Conservation (phyloP, 2,329 filamentous ascomycete species). For the Penicillium sp. region DNA sequence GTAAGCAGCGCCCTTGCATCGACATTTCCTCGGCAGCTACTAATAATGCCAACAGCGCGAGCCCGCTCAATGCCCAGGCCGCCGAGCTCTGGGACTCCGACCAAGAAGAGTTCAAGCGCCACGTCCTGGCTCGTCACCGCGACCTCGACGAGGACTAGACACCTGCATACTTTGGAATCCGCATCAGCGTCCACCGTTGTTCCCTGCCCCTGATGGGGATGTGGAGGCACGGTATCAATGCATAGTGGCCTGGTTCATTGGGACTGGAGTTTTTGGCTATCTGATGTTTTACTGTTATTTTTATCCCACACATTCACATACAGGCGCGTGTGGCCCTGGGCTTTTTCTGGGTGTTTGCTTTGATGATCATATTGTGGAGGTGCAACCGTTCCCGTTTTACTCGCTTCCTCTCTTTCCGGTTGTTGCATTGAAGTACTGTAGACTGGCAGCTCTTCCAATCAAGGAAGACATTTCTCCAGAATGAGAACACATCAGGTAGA, state of each 20-base stretch:
- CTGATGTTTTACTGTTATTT: conserved; percentile 10
- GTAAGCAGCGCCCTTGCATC: conserved; percentile 50
- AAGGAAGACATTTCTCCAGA: no score
- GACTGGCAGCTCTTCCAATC: neutral
- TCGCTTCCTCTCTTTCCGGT: neutral
- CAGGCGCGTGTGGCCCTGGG: conserved; percentile 7
- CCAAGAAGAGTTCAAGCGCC: conserved; percentile 75
- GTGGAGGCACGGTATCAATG: conserved; percentile 15
- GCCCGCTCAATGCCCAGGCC: conserved; percentile 90
- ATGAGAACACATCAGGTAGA: neutral
- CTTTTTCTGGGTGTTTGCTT: neutral
- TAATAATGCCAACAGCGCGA: conserved; percentile 57
- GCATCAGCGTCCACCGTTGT: conserved; percentile 13
- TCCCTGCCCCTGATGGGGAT: conserved; percentile 1
- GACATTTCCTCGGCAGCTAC: neutral
- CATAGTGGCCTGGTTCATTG: conserved; percentile 19
- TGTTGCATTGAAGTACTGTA: neutral
- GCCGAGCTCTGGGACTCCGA: conserved; percentile 94
- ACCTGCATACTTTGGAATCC: conserved; percentile 6
- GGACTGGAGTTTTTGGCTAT: conserved; percentile 19
- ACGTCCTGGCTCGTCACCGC: conserved; percentile 59
- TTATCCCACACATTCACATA: conserved; percentile 15
- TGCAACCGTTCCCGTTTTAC: neutral
- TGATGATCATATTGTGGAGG: neutral
- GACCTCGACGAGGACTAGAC: conserved; percentile 49